phyloP scores from a whole-genome alignment of 257 asterid genomes.

The Rauvolfia tetraphylla region DNA sequence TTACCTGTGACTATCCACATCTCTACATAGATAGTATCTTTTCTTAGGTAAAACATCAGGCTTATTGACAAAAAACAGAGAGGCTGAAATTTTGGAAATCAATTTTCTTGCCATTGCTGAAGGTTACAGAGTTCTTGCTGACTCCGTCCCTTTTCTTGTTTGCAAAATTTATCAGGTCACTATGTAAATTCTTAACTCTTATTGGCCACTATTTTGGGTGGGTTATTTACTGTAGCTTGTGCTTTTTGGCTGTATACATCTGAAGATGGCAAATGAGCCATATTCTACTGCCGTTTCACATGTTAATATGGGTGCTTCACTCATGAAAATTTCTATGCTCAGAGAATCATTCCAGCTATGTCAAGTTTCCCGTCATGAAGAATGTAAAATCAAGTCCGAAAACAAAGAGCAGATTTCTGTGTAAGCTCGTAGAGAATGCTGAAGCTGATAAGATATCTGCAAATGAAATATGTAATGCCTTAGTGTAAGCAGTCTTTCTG shows the following conservation, averaged over 20 bases:
- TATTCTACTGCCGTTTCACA: not conserved
- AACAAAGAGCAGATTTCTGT: constrained; percentile 2
- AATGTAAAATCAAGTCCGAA: not conserved
- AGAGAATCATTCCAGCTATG: constrained; percentile 28
- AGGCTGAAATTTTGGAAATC: not conserved
- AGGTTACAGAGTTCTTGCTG: not conserved
- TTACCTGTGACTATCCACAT: not conserved
- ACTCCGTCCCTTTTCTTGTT: not conserved
- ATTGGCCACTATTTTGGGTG: not conserved
- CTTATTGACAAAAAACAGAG: not conserved
- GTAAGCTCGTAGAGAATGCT: constrained; percentile 6
- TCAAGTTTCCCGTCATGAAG: constrained; percentile 17
- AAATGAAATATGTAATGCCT: constrained; percentile 2
- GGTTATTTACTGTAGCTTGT: not conserved
- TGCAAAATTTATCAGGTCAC: not conserved
- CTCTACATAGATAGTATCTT: not conserved
- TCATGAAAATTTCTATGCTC: constrained; percentile 2
- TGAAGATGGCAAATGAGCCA: not conserved
- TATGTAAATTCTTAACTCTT: not conserved
- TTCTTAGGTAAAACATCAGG: not conserved
- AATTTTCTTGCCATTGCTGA: constrained; percentile 3
- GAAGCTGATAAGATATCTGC: constrained; percentile 7
- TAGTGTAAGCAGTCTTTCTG: constrained; percentile 12
- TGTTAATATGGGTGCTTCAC: not conserved
- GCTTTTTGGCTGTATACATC: not conserved